Conservation (phyloP, 176 grass and related monocot species). For the Elymus sibiricus region DNA sequence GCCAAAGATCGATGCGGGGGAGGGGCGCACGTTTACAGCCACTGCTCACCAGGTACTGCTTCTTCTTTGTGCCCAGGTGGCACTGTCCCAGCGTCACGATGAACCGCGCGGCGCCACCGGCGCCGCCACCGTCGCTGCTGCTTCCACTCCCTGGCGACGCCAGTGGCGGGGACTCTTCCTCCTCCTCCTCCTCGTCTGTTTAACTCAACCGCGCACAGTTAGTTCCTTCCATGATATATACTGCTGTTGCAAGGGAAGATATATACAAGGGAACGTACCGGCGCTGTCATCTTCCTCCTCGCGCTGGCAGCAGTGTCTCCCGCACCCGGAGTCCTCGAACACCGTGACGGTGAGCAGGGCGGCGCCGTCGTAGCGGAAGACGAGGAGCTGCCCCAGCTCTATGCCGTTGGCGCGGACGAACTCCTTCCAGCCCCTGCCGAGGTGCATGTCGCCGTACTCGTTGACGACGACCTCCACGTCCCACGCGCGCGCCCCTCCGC, state of each 20-base stretch:
- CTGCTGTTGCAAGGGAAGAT: not conserved
- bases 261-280: not conserved
- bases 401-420: slow-evolving; percentile 31
- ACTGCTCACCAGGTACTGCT: slow-evolving; percentile 43
- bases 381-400: slow-evolving; percentile 5
- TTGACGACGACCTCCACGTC: slow-evolving; percentile 16
- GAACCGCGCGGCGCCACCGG: not conserved
- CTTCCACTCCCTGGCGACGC: not conserved
- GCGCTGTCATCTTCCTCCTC: not conserved
- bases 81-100: slow-evolving; percentile 23
- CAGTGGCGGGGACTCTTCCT: not conserved
- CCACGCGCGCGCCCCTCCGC: not conserved
- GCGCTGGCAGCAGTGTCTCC: not conserved
- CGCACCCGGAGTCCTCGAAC: slow-evolving; percentile 27
- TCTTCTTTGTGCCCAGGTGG: slow-evolving; percentile 24
- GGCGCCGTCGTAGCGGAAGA: slow-evolving; percentile 29
- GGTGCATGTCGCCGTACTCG: slow-evolving; percentile 15
- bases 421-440: slow-evolving; percentile 23
- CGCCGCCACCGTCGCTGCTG: not conserved
- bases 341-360: slow-evolving; percentile 20
- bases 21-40: not conserved
- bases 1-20: not conserved
- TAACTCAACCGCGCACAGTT: not conserved
- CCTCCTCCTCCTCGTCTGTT: not conserved
- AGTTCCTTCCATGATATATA: not conserved